Base-by-base conservation (phyloP, 768 basidiomycete genomes). In the Lactifluus piperatus region DNA sequence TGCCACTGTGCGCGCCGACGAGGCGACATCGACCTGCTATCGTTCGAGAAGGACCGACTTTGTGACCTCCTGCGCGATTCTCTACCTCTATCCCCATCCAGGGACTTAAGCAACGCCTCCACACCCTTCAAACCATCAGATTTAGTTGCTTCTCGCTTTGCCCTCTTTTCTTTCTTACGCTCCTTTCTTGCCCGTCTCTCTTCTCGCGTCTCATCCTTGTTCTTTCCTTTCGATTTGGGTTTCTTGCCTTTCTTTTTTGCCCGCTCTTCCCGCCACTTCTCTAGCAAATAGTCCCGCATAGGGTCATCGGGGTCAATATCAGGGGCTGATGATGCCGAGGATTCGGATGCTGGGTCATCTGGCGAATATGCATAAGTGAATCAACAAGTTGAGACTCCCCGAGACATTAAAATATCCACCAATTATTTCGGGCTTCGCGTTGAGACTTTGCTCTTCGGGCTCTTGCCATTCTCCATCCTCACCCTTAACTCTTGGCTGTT, bases 301-400 rank as follows among this genome's bases (percentile, higher is more conserved):
- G 97, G 97, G 72, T 99, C 97, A 69, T 98, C 95, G 1, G 90
- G 91, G 70, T 98, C 94, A 57, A 97, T 88, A 9, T 81, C 77
- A 27, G 84, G 79, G 18, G 74, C 78, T 18, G 84, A 79, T 2
- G 80, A 79, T 16, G 75, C 84, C 2, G 86, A 85, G 4, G 85
- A 85, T 34, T 88, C 86, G 5, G 86, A 83, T 3, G 70, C 78
- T 43, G 71, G 80, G 22, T 75, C 81, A 36, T 78, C 87, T 81
- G 37, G 43, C 18, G 46, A n/a, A n/a, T 58, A 4, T 48, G 44
- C n/a, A 32, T 63, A 51, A 47, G 51, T 20, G 45, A 16, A 29
- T 11, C 22, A 24, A 45, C 13, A 18, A n/a, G 8, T 46, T 24
- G 16, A 11, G 8, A 20, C 2, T 26, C 32, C 24, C 27, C 16